Base-by-base conservation (phyloP, 78 protist species). In the Emiliania huxleyi region DNA sequence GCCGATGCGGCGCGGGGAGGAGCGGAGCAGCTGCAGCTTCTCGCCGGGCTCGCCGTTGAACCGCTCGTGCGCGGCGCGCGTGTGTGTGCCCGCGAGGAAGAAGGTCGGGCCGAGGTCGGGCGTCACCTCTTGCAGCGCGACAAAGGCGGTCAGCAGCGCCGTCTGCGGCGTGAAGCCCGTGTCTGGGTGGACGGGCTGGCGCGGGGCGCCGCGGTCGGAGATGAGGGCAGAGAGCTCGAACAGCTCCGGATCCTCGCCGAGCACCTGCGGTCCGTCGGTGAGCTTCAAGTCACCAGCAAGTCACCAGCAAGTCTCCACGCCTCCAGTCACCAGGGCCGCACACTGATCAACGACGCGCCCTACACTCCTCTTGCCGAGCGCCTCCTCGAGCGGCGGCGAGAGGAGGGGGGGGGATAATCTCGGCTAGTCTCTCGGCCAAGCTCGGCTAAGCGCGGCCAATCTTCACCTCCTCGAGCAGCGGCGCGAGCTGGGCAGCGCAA, bases 201-300 rank as follows among this genome's bases (percentile, higher is more conserved):
- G 85, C 15, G 85, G 85, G 15, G 85, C 85, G 49, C 46, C 19
- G 21, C 23, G 49, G 40, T 77, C 85, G 3, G 85, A 77, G 46
- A 77, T 19, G 48, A 77, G 85, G 21, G 85, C 85, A 19, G 85
- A 18, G 33, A 77, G 85, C 46, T 77, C 85, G 85, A 77, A 77
- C 37, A 77, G 85, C 46, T 73, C 44, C 1, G 37, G n/a, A 21
- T 62, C 75, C 8, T 4, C 75, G 75, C 75, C 75, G 75, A 62
- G n/a, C 62, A 8, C 15, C n/a, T n/a, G n/a, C n/a, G n/a, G n/a
- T n/a, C n/a, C n/a, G n/a, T n/a, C n/a, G n/a, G n/a, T n/a, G n/a
- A n/a, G n/a, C n/a, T n/a, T n/a, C n/a, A n/a, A n/a, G n/a, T n/a
- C n/a, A n/a, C n/a, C n/a, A n/a, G n/a, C n/a, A n/a, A n/a, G n/a